Base-by-base conservation (phyloP, 2,329 filamentous ascomycete species). In the Nemania diffusa region DNA sequence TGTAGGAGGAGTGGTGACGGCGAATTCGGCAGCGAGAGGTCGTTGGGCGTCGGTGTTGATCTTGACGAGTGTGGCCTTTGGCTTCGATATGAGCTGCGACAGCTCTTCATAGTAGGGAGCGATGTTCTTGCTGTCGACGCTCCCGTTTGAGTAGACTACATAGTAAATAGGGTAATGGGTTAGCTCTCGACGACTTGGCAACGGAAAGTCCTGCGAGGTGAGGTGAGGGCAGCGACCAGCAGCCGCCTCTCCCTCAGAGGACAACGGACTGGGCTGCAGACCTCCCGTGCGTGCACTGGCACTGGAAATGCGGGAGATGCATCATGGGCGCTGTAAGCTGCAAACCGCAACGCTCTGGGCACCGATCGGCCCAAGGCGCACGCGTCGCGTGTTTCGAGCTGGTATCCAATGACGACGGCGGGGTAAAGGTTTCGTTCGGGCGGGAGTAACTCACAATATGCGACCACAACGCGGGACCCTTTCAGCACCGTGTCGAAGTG, bases 81-180 rank as follows among this genome's bases (percentile, higher is more conserved):
- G 87, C 58, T 89, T 87, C 20, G 92, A 91, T 52, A 97, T 86
- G 69, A 90, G 85, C 51, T 81, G 78, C 34, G 94, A 90, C 56
- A 97, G 87, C 77, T 90, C 83, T 75, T 96, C 92, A 82, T 93
- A 97, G 69, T 94, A 80, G 20, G 94, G 93, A 5, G 91, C 92
- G 72, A 98, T 94, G 71, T 88, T 85, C 74, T 93, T 92, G 87
- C 94, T 97, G 76, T 93, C 92, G 37, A 84, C 90, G 77, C 92
- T 97, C 90, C 92, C 96, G 76, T 93, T 90, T 75, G 94, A 93
- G 76, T 92, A 95, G 85, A 97, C 93, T 97, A 74, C 62, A 74
- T 6, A 57, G 34, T n/a, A 57, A 52, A 57, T 22, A 32, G 34
- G 13, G 46, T 27, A 71, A 75, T 44, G 64, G 58, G 58, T 68